phyloP scores from a whole-genome alignment of 2,329 filamentous ascomycete genomes.

The Apiospora marii region DNA sequence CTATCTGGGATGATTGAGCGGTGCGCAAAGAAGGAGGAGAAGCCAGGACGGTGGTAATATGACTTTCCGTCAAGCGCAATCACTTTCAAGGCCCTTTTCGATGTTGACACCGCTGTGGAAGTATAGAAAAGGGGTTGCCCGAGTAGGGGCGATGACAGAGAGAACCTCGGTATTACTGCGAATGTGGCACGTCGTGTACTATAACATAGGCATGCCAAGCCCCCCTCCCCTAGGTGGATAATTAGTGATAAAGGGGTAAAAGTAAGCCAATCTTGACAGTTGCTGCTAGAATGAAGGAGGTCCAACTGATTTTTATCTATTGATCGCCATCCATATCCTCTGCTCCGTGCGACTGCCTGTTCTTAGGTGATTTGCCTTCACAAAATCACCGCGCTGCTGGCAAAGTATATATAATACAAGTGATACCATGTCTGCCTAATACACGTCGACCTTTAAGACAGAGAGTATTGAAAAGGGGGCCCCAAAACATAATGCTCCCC shows the following conservation, averaged over 20 bases:
- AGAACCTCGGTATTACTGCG: not conserved
- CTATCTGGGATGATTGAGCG: constrained; percentile 81
- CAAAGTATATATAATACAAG: not conserved
- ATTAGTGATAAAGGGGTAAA: not conserved
- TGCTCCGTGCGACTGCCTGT: not conserved
- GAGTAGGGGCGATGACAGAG: not conserved
- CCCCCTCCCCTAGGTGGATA: too few relatives aligned
- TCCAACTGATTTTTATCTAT: not conserved
- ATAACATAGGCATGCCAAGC: too few relatives aligned
- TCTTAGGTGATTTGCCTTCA: not conserved
- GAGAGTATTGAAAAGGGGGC: not conserved
- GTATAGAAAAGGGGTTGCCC: too few relatives aligned
- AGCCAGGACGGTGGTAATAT: not conserved
- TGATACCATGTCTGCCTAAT: not conserved
- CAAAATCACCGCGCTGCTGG: not conserved
- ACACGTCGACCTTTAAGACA: not conserved
- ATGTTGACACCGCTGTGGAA: not conserved
- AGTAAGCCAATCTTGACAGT: not conserved
- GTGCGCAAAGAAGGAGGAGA: not conserved
- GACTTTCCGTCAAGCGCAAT: not conserved
- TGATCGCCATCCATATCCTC: not conserved
- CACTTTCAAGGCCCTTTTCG: not conserved
- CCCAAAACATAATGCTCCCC: constrained; percentile 34
- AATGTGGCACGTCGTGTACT: not conserved
- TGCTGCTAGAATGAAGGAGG: not conserved